These are phyloP conservation scores for Plasmodium ovale DNA, from an alignment of 169 alveolate species.

Conservation along the genomic window DNA sequence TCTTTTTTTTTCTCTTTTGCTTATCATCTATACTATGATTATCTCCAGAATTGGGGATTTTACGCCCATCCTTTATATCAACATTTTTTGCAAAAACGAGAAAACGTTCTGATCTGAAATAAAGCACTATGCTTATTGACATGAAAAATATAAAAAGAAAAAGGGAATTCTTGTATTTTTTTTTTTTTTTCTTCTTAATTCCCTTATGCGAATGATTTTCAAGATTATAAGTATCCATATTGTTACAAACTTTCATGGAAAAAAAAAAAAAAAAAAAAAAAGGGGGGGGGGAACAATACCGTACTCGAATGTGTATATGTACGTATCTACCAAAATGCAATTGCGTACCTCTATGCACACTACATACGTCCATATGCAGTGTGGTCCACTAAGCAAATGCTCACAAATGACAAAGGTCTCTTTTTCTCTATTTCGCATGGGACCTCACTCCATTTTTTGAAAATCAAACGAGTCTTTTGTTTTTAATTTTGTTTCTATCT, in stretches of 20 bases:
- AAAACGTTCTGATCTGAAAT: background rate
- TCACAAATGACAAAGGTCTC: background rate
- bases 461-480: too few species aligned
- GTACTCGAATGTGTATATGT: too few species aligned
- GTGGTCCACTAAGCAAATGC: background rate
- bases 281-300: too few species aligned
- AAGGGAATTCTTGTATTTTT: background rate
- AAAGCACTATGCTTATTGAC: constrained; percentile 12
- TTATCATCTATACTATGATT: background rate
- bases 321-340: too few species aligned
- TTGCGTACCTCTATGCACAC: too few species aligned
- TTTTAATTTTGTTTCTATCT: too few species aligned
- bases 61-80: background rate
- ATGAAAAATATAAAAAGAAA: constrained; percentile 17
- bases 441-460: too few species aligned
- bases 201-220: constrained; percentile 10
- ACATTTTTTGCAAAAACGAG: constrained; percentile 23
- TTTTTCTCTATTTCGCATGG: background rate
- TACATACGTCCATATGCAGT: too few species aligned
- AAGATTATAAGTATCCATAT: background rate
- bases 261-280: constrained; percentile 1
- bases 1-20: background rate
- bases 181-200: constrained; percentile 28
- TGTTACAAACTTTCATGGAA: constrained; percentile 1
- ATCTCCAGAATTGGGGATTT: background rate